Evolutionary conservation across 2,329 filamentous ascomycete species (phyloP).

Genomic region (Ampelomyces quisqualis): DNA sequence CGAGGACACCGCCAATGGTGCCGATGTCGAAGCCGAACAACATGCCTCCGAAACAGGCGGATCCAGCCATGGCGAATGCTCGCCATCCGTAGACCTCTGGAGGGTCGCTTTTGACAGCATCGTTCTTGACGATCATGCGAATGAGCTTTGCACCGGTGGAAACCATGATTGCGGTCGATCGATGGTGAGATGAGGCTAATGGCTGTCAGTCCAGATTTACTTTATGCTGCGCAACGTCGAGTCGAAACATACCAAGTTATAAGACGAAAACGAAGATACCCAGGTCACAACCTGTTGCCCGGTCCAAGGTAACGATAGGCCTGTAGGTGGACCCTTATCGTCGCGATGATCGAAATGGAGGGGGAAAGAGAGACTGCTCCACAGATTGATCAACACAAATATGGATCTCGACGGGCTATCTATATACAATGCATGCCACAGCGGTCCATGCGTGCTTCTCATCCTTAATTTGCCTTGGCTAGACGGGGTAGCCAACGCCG

Average conservation of each 20-base stretch:
- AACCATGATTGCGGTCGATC: slow-evolving; percentile 6
- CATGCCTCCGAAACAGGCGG: slow-evolving; percentile 69
- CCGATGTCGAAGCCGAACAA: slow-evolving; percentile 68
- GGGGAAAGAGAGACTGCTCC: slow-evolving; percentile 17
- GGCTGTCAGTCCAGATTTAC: not conserved
- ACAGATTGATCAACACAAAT: slow-evolving; percentile 20
- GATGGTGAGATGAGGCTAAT: not conserved
- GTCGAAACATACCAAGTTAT: slow-evolving; percentile 10
- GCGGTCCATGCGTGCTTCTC: slow-evolving; percentile 23
- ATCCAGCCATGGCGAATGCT: slow-evolving; percentile 63
- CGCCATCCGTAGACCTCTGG: slow-evolving; percentile 70
- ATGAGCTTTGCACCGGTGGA: slow-evolving; percentile 48
- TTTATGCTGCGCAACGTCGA: not conserved
- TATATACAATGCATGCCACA: slow-evolving; percentile 28
- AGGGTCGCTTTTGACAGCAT: slow-evolving; percentile 69
- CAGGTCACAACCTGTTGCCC: slow-evolving; percentile 4
- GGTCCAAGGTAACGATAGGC: slow-evolving; percentile 1
- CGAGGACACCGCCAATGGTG: slow-evolving; percentile 67
- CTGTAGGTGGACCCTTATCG: slow-evolving; percentile 4
- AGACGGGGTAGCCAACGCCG: slow-evolving; percentile 27
- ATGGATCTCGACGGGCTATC: slow-evolving; percentile 12
- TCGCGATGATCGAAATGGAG: slow-evolving; percentile 11
- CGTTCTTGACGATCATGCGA: slow-evolving; percentile 63
- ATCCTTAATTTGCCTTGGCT: slow-evolving; percentile 14
- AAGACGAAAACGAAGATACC: slow-evolving; percentile 1